phyloP scores from a whole-genome alignment of 169 alveolate species.

The Babesia ovata region DNA sequence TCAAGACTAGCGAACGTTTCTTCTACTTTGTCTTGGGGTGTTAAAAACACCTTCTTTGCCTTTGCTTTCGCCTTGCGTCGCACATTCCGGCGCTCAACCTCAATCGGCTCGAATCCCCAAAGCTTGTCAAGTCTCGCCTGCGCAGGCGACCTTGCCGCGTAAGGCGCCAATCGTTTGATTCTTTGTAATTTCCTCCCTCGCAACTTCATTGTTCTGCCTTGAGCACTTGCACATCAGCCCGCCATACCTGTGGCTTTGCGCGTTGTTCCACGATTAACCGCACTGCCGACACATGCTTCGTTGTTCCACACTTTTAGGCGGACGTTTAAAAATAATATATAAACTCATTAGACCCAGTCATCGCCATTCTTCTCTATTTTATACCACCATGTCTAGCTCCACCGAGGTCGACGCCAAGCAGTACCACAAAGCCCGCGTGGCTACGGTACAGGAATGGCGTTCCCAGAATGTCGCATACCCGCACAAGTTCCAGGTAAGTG shows the following conservation, averaged over 20 bases:
- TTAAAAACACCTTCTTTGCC: background rate
- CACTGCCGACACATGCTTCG: slow-evolving; percentile 13
- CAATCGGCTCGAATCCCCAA: slow-evolving; percentile 61
- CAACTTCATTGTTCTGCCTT: slow-evolving; percentile 9
- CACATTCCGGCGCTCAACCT: slow-evolving; percentile 6
- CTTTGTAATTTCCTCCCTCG: slow-evolving; percentile 24
- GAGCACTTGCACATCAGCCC: slow-evolving; percentile 20
- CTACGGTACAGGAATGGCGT: slow-evolving; percentile 69
- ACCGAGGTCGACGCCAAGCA: slow-evolving; percentile 74
- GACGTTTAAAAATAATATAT: background rate
- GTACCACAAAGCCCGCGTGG: slow-evolving; percentile 71
- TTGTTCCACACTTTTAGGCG: background rate
- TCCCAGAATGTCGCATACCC: slow-evolving; percentile 74
- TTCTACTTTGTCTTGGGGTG: background rate
- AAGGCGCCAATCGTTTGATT: slow-evolving; percentile 27
- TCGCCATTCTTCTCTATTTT: slow-evolving; percentile 3
- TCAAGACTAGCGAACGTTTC: slow-evolving; percentile 10
- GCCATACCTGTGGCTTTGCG: background rate
- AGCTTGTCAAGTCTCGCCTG: slow-evolving; percentile 51
- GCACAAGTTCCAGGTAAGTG: slow-evolving; percentile 73
- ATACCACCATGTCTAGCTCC: slow-evolving; percentile 53
- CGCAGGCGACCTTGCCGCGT: slow-evolving; percentile 41
- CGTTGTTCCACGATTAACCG: background rate
- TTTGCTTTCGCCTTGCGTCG: background rate
- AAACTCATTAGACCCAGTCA: background rate